These are phyloP conservation scores for Marsdenia floribunda DNA, from an alignment of 257 asterid genomes.

Conservation along the genomic window DNA sequence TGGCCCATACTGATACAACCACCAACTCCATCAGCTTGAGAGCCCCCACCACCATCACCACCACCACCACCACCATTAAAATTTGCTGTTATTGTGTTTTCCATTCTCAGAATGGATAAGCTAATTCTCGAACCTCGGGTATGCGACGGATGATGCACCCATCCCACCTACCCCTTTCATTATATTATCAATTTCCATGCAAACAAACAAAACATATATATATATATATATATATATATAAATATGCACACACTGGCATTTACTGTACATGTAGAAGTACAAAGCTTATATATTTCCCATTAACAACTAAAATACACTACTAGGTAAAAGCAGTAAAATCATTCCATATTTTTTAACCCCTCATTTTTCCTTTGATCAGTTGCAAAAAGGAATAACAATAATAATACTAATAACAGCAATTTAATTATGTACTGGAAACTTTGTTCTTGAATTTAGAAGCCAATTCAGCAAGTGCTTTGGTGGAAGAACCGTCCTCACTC, in stretches of 20 bases:
- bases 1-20: background rate
- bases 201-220: background rate
- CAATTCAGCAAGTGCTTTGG: slow-evolving; percentile 3
- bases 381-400: too few species aligned
- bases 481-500: slow-evolving; percentile 1
- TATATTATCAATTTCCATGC: background rate
- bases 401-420: too few species aligned
- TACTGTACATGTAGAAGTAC: background rate
- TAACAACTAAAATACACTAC: background rate
- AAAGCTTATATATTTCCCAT: background rate
- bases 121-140: background rate
- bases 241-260: background rate
- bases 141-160: background rate
- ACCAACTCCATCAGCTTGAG: background rate
- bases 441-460: slow-evolving; percentile 1
- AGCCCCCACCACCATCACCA: background rate
- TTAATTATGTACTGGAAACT: background rate
- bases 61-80: background rate
- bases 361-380: too few species aligned
- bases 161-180: background rate
- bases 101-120: background rate
- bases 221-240: too few species aligned
- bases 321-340: background rate
- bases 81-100: background rate
- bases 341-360: background rate